Percentiles rank a stretch among this genome's conserved stretches.
phyloP scores from a whole-genome alignment of 2,329 filamentous ascomycete genomes.

The Aureobasidium sp. region DNA sequence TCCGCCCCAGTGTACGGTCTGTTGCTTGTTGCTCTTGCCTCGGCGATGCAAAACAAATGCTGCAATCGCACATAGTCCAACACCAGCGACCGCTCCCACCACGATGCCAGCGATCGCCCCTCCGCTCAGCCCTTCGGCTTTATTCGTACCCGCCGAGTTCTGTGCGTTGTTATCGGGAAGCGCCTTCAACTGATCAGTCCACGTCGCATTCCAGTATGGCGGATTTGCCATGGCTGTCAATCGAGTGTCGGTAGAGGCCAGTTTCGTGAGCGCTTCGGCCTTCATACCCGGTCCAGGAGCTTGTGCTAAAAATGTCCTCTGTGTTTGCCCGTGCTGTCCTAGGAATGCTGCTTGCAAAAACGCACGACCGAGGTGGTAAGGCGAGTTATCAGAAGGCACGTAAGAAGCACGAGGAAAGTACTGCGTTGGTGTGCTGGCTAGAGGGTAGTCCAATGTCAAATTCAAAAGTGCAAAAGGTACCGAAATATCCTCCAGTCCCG shows the following conservation, averaged over 20 bases:
- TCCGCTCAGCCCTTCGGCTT: neutral
- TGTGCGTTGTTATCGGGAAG: neutral
- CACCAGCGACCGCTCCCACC: neutral
- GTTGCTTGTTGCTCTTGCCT: neutral
- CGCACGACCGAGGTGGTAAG: conserved; percentile 2
- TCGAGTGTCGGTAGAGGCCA: neutral
- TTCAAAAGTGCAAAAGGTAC: conserved; percentile 6
- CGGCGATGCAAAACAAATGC: neutral
- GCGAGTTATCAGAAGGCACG: neutral
- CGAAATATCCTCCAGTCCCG: neutral
- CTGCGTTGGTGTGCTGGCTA: neutral
- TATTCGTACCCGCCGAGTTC: neutral
- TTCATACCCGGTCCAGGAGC: neutral
- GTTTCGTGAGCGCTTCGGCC: neutral
- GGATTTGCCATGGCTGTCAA: conserved; percentile 4
- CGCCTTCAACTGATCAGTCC: neutral
- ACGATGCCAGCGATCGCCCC: neutral
- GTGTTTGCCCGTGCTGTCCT: neutral
- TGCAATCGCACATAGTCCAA: neutral
- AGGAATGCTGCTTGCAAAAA: conserved; percentile 3
- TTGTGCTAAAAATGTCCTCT: neutral
- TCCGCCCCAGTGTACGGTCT: neutral
- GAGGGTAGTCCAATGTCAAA: neutral
- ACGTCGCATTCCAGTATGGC: neutral
- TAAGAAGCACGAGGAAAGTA: conserved; percentile 2